phyloP scores from a whole-genome alignment of 2,329 filamentous ascomycete species.

The Cordyceps sp. region DNA sequence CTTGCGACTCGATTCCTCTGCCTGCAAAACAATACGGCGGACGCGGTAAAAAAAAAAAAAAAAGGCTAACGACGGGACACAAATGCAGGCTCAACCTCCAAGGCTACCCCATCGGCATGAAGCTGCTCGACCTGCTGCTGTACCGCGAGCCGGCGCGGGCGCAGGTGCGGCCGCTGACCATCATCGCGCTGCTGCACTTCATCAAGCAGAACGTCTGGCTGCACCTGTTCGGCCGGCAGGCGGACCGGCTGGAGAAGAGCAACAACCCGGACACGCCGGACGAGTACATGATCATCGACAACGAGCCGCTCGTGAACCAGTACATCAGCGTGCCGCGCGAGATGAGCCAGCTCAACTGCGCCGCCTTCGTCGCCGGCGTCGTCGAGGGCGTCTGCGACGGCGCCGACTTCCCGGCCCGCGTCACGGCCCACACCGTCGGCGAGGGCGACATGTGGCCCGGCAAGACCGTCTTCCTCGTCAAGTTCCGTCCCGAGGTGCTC shows the following conservation, averaged over 20 bases:
- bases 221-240: conserved; percentile 78
- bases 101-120: conserved; percentile 86
- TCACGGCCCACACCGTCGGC: conserved; percentile 69
- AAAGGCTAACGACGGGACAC: neutral
- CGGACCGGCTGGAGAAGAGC: conserved; percentile 83
- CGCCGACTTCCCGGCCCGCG: conserved; percentile 72
- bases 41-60: too few species aligned
- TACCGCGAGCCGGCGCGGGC: conserved; percentile 59
- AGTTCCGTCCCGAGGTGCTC: conserved; percentile 80
- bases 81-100: conserved; percentile 60
- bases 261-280: conserved; percentile 67
- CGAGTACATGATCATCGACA: conserved; percentile 99
- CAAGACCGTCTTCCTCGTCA: conserved; percentile 88
- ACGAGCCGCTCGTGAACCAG: conserved; percentile 88
- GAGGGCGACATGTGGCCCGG: conserved; percentile 83
- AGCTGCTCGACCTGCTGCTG: conserved; percentile 86
- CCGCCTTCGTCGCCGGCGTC: conserved; percentile 86
- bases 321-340: conserved; percentile 89
- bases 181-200: conserved; percentile 84
- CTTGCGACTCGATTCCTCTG: neutral
- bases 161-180: conserved; percentile 64
- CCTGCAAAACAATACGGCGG: neutral
- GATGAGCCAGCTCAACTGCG: conserved; percentile 93
- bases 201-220: conserved; percentile 87
- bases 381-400: conserved; percentile 94